Percentiles rank a stretch among this genome's conserved stretches.
These are phyloP conservation scores for Pythium biforme DNA, from an alignment of 352 stramenopile species.

Conservation along the genomic window DNA sequence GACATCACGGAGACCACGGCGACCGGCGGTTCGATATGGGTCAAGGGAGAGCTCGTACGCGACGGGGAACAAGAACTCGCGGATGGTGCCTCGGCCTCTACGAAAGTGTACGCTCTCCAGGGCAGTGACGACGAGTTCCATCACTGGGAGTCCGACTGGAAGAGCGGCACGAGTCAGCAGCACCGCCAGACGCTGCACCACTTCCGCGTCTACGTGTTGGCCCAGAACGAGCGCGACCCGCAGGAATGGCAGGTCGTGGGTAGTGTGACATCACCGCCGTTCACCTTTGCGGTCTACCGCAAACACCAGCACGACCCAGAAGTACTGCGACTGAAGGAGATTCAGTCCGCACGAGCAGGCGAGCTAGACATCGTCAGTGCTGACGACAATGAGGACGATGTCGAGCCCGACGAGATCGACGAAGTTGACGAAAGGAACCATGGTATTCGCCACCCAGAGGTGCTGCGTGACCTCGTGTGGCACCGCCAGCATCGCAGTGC, in stretches of 20 bases:
- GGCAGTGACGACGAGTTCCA: conserved; percentile 29
- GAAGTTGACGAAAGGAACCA: not conserved
- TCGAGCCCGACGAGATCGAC: not conserved
- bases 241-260: conserved; percentile 29
- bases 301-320: conserved; percentile 29
- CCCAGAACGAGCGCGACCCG: not conserved
- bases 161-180: conserved; percentile 46
- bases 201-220: conserved; percentile 43
- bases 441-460: not conserved
- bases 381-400: not conserved
- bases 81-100: not conserved
- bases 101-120: conserved; percentile 4
- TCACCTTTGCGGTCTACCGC: conserved; percentile 36
- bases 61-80: not conserved
- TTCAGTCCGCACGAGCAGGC: not conserved
- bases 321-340: conserved; percentile 1
- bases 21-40: conserved; percentile 1
- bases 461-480: conserved; percentile 13
- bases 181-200: conserved; percentile 36
- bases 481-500: conserved; percentile 17
- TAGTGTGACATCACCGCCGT: conserved; percentile 30
- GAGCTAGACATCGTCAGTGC: not conserved
- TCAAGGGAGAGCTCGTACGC: not conserved
- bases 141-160: conserved; percentile 57
- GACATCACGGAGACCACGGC: not conserved